Conservation (phyloP, 345 rosid genomes). For the Trapa incisa region DNA sequence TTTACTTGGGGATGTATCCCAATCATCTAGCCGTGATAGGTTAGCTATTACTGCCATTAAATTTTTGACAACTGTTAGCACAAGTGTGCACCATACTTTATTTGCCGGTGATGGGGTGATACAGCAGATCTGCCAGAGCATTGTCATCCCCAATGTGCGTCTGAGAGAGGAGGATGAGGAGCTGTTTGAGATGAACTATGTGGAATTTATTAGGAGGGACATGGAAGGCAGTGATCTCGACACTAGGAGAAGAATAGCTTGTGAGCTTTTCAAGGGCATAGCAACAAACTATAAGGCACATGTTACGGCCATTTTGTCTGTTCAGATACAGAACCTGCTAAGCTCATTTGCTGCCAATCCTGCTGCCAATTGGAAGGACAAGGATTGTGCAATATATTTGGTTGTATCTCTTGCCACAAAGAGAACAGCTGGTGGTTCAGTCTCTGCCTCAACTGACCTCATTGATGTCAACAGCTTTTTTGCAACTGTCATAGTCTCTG, state of each 20-base stretch:
- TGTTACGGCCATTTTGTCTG: constrained; percentile 55
- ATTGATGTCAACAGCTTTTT: constrained; percentile 83
- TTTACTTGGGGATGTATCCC: constrained; percentile 64
- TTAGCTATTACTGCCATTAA: constrained; percentile 82
- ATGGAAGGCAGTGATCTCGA: constrained; percentile 99
- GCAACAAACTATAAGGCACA: constrained; percentile 66
- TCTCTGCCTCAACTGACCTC: constrained; percentile 72
- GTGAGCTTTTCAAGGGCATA: constrained; percentile 91
- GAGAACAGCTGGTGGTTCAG: constrained; percentile 71
- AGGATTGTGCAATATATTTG: constrained; percentile 89
- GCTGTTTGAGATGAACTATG: constrained; percentile 87
- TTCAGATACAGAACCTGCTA: constrained; percentile 67
- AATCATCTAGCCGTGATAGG: constrained; percentile 57
- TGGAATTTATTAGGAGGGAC: constrained; percentile 94
- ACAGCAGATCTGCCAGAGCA: constrained; percentile 69
- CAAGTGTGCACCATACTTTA: constrained; percentile 81
- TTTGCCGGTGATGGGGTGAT: constrained; percentile 70
- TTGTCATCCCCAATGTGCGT: constrained; percentile 90
- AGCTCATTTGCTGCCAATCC: constrained; percentile 54
- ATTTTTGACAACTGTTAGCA: constrained; percentile 89
- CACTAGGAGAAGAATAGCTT: constrained; percentile 94
- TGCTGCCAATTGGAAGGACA: constrained; percentile 78
- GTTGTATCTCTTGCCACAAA: constrained; percentile 83
- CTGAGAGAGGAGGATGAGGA: constrained; percentile 95
- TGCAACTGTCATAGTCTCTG: constrained; percentile 59